A percentile compares a stretch with the other conserved stretches of the same genome.
phyloP scores from a whole-genome alignment of 225 moss, liverwort and hornwort genomes.

The Bryoerythrophyllum caledonicum region DNA sequence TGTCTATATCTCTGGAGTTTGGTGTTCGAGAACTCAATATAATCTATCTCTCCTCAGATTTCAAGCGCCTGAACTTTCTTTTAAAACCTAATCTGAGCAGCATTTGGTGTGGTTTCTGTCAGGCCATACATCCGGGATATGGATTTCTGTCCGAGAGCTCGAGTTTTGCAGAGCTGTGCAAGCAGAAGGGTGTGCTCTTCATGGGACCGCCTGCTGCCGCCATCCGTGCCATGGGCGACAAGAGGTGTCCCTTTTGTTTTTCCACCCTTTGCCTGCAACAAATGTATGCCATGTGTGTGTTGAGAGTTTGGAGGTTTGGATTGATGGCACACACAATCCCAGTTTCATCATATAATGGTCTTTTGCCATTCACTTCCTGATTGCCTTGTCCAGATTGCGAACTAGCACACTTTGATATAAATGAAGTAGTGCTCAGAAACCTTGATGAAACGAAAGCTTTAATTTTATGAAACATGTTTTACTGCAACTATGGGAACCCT shows the following conservation, averaged over 20 bases:
- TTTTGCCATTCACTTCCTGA: too few relatives aligned
- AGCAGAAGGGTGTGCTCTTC: slow-evolving; percentile 71
- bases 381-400: too few relatives aligned
- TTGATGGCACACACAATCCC: slow-evolving; percentile 1
- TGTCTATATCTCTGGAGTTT: too few relatives aligned
- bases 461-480: too few relatives aligned
- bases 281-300: neutral
- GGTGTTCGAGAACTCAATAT: too few relatives aligned
- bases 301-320: neutral
- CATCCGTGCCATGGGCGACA: slow-evolving; percentile 97
- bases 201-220: slow-evolving; percentile 90
- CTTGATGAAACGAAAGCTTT: too few relatives aligned
- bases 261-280: neutral
- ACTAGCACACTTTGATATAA: too few relatives aligned
- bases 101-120: slow-evolving; percentile 15
- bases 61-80: too few relatives aligned
- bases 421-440: too few relatives aligned
- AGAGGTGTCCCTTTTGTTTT: slow-evolving; percentile 54
- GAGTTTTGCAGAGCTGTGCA: slow-evolving; percentile 87
- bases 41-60: too few relatives aligned
- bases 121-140: slow-evolving; percentile 99
- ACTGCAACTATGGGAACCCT: neutral
- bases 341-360: too few relatives aligned
- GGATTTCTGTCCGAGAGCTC: slow-evolving; percentile 96
- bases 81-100: too few relatives aligned